Percentiles rank a stretch among this genome's conserved stretches.
These are phyloP conservation scores for Fomitopsis pulvina DNA, from an alignment of 768 basidiomycete genomes.

Conservation along the genomic window DNA sequence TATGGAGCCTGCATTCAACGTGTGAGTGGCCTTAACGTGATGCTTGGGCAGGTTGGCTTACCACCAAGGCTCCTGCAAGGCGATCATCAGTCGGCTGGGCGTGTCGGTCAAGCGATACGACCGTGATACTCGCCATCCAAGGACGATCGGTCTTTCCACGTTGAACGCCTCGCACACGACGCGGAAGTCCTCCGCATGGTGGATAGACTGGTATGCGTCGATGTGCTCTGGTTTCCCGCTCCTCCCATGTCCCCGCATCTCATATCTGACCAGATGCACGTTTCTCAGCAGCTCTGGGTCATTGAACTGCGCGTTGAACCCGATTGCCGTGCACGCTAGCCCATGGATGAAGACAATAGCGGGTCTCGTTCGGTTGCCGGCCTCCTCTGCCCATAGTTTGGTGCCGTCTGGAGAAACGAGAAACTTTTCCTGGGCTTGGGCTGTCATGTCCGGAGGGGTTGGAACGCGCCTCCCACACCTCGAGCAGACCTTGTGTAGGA, in stretches of 20 bases:
- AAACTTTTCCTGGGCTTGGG: neutral
- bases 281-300: slow-evolving; percentile 23
- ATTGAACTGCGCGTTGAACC: slow-evolving; percentile 33
- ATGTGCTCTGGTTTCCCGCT: slow-evolving; percentile 19
- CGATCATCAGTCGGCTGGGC: neutral
- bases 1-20: slow-evolving; percentile 1
- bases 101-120: neutral
- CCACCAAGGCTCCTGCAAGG: slow-evolving; percentile 18
- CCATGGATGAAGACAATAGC: slow-evolving; percentile 38
- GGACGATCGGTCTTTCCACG: slow-evolving; percentile 15
- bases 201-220: slow-evolving; percentile 16
- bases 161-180: slow-evolving; percentile 22
- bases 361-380: slow-evolving; percentile 30
- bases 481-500: too few species aligned
- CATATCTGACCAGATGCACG: slow-evolving; percentile 27
- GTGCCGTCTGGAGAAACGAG: slow-evolving; percentile 35
- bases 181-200: slow-evolving; percentile 24
- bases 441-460: neutral
- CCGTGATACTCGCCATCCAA: slow-evolving; percentile 16
- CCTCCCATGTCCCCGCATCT: slow-evolving; percentile 27
- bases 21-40: neutral
- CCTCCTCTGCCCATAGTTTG: slow-evolving; percentile 32
- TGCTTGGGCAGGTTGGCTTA: slow-evolving; percentile 1
- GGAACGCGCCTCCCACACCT: too few species aligned
- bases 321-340: slow-evolving; percentile 28